Conservation (phyloP, 2,329 filamentous ascomycete species). For the Trichoderma arundinaceum region DNA sequence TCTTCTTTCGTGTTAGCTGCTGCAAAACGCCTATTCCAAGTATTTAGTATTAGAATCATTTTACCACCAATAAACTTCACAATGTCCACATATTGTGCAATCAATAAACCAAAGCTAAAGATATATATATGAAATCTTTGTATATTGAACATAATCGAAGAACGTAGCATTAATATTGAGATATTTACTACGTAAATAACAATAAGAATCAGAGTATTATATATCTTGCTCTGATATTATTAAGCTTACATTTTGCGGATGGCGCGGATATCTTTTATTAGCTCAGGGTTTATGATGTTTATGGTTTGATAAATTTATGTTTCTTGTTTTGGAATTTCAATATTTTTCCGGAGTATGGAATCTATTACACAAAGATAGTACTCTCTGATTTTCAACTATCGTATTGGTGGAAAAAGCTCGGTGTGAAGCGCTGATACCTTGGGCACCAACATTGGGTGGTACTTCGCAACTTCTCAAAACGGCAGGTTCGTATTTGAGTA, state of each 20-base stretch:
- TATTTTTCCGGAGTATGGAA: not conserved
- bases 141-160: not conserved
- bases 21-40: not conserved
- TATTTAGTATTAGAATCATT: not conserved
- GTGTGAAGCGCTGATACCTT: not conserved
- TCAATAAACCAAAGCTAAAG: no score
- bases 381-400: not conserved
- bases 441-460: not conserved
- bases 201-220: no score
- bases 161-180: no score
- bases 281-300: no score
- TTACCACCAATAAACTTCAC: not conserved
- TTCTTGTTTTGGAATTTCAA: not conserved
- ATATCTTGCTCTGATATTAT: no score
- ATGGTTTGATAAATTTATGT: no score
- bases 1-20: constrained; percentile 5
- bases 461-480: not conserved
- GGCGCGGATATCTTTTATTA: no score
- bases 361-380: no score
- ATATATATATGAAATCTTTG: not conserved
- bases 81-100: not conserved
- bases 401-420: constrained; percentile 12
- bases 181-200: no score
- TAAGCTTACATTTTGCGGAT: no score
- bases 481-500: not conserved